phyloP scores from a whole-genome alignment of 306 rosid genomes.

The Cucurbita maxima region DNA sequence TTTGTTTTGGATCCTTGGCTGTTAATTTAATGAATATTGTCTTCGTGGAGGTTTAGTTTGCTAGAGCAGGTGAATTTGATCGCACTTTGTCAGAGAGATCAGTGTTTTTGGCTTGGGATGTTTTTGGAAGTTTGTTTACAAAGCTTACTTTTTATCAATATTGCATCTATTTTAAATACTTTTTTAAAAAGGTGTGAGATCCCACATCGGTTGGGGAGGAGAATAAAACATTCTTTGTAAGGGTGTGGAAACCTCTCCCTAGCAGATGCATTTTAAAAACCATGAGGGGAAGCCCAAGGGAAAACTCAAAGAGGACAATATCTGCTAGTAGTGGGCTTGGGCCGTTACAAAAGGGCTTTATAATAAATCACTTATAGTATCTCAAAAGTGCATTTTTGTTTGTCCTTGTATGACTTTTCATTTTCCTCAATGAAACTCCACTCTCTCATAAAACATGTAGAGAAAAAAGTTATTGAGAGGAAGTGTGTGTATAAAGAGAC shows the following conservation, averaged over 20 bases:
- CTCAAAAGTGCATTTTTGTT: neutral
- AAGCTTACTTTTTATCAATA: neutral
- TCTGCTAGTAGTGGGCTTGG: too few species aligned
- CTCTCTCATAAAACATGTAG: neutral
- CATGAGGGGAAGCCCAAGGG: too few species aligned
- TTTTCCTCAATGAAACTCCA: neutral
- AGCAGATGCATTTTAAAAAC: too few species aligned
- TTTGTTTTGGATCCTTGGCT: neutral
- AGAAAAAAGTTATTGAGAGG: neutral
- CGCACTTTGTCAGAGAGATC: neutral
- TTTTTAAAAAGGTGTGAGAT: too few species aligned
- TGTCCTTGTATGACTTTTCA: neutral
- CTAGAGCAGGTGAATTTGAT: neutral
- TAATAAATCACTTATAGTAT: neutral
- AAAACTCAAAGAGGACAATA: too few species aligned
- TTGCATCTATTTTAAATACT: neutral
- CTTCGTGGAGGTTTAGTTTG: neutral
- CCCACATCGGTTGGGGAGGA: too few species aligned
- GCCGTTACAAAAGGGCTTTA: neutral
- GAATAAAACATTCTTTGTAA: too few species aligned
- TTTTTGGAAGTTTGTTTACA: neutral
- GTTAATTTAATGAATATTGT: neutral
- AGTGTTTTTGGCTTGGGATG: neutral
- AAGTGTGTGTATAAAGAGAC: neutral
- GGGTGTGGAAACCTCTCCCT: too few species aligned